These are phyloP conservation scores for Petasospora fabianii DNA, from an alignment of 1,139 yeast genomes.

Conservation along the genomic window DNA sequence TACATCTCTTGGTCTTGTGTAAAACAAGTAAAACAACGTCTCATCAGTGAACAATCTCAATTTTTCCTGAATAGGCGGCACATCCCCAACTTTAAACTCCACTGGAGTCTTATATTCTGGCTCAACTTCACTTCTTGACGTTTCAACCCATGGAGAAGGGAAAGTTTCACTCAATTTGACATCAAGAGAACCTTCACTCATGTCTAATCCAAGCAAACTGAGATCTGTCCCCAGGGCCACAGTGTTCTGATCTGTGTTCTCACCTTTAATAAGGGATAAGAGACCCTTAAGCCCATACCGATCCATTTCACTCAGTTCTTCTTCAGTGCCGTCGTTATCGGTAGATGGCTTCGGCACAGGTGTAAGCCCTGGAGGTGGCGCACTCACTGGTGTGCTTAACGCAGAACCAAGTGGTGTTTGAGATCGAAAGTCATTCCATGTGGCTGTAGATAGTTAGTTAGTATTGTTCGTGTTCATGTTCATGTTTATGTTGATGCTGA, in stretches of 20 bases:
- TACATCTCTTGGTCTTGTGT: constrained; percentile 89
- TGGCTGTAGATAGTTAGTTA: background rate
- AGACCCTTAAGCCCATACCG: constrained; percentile 77
- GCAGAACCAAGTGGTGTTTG: constrained; percentile 4
- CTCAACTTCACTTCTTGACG: constrained; percentile 86
- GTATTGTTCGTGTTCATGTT: background rate
- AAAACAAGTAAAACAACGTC: constrained; percentile 88
- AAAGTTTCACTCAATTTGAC: constrained; percentile 63
- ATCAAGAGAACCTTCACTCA: constrained; percentile 32
- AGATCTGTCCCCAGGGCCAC: constrained; percentile 86
- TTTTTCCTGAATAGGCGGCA: constrained; percentile 40
- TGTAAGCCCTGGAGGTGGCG: constrained; percentile 6
- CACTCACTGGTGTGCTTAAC: constrained; percentile 1
- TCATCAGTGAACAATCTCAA: constrained; percentile 82
- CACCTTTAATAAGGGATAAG: constrained; percentile 63
- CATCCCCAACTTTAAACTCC: constrained; percentile 9
- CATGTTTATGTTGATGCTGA: too few species aligned
- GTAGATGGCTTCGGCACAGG: constrained; percentile 1
- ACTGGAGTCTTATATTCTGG: constrained; percentile 67
- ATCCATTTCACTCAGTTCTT: constrained; percentile 36
- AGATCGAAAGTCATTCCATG: constrained; percentile 2
- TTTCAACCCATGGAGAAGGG: constrained; percentile 93
- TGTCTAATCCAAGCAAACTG: constrained; percentile 67
- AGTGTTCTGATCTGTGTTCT: constrained; percentile 58
- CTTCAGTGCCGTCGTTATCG: constrained; percentile 14